phyloP scores from a whole-genome alignment of 306 rosid genomes.

The Fragaria nilgerrensis region DNA sequence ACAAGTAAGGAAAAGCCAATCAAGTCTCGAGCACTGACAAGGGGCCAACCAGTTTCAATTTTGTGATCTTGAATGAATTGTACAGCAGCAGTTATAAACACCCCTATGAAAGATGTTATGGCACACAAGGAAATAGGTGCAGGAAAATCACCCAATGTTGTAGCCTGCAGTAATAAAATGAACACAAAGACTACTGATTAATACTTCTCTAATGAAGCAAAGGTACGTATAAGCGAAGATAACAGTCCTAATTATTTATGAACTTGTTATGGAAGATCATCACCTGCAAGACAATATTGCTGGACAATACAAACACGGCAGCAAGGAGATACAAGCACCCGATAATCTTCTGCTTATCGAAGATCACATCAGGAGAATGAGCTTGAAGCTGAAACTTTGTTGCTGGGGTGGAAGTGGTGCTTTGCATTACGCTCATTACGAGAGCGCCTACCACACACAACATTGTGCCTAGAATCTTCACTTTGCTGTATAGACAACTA shows the following conservation, averaged over 20 bases:
- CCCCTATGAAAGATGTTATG: slow-evolving; percentile 63
- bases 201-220: background rate
- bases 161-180: slow-evolving; percentile 42
- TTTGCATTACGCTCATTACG: slow-evolving; percentile 73
- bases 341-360: slow-evolving; percentile 54
- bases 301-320: slow-evolving; percentile 57
- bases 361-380: slow-evolving; percentile 22
- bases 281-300: slow-evolving; percentile 70
- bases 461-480: slow-evolving; percentile 76
- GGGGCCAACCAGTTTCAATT: slow-evolving; percentile 38
- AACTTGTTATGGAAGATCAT: background rate
- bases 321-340: slow-evolving; percentile 75
- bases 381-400: slow-evolving; percentile 8
- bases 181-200: background rate
- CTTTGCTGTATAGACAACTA: slow-evolving; percentile 52
- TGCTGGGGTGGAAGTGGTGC: slow-evolving; percentile 34
- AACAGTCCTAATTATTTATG: background rate
- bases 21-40: slow-evolving; percentile 38
- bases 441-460: slow-evolving; percentile 77
- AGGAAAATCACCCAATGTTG: slow-evolving; percentile 63
- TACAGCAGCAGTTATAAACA: slow-evolving; percentile 43
- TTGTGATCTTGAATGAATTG: slow-evolving; percentile 36
- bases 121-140: slow-evolving; percentile 77
- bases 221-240: no score
- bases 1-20: slow-evolving; percentile 55